Evolutionary conservation across 805 yeast species (phyloP).

Genomic region (Cyberlindnera xylosilytica): DNA sequence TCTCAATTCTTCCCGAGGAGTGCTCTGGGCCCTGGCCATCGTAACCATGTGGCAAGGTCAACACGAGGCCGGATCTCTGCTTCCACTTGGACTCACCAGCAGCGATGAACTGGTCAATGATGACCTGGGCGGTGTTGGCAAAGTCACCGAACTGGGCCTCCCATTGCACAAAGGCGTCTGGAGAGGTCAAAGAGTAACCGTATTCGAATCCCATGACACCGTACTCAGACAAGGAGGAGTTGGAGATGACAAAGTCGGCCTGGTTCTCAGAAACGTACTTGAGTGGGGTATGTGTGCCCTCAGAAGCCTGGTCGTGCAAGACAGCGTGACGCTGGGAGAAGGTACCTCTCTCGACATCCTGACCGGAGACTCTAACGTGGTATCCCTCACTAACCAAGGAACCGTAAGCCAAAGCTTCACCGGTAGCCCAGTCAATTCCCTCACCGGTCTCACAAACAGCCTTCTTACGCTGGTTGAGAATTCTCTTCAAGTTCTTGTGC

Average conservation of each 20-base stretch:
- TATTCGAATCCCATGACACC: slow-evolving; percentile 99
- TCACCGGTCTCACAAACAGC: slow-evolving; percentile 82
- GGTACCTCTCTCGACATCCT: slow-evolving; percentile 99
- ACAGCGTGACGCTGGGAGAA: slow-evolving; percentile 99
- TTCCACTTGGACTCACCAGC: slow-evolving; percentile 98
- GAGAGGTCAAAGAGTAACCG: slow-evolving; percentile 96
- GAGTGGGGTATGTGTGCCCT: slow-evolving; percentile 80
- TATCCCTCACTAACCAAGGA: slow-evolving; percentile 88
- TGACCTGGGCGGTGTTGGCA: slow-evolving; percentile 98
- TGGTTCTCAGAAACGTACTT: slow-evolving; percentile 75
- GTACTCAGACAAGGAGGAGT: slow-evolving; percentile 95
- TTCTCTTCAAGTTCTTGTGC: slow-evolving; percentile 95
- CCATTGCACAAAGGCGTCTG: slow-evolving; percentile 97
- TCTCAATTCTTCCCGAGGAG: slow-evolving; percentile 95
- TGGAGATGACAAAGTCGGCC: slow-evolving; percentile 82
- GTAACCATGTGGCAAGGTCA: slow-evolving; percentile 97
- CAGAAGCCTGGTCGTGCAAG: slow-evolving; percentile 90
- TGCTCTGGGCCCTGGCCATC: slow-evolving; percentile 99
- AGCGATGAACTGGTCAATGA: slow-evolving; percentile 93
- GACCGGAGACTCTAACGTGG: slow-evolving; percentile 97
- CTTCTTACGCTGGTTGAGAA: slow-evolving; percentile 82
- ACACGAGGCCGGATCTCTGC: slow-evolving; percentile 94
- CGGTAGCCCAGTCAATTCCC: slow-evolving; percentile 99
- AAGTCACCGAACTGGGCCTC: slow-evolving; percentile 99
- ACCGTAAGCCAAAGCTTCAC: slow-evolving; percentile 98